A percentile compares a stretch with the other conserved stretches of the same genome.
Evolutionary conservation across 805 yeast species (phyloP).

Genomic region (Saccharomycopsis fodiens): DNA sequence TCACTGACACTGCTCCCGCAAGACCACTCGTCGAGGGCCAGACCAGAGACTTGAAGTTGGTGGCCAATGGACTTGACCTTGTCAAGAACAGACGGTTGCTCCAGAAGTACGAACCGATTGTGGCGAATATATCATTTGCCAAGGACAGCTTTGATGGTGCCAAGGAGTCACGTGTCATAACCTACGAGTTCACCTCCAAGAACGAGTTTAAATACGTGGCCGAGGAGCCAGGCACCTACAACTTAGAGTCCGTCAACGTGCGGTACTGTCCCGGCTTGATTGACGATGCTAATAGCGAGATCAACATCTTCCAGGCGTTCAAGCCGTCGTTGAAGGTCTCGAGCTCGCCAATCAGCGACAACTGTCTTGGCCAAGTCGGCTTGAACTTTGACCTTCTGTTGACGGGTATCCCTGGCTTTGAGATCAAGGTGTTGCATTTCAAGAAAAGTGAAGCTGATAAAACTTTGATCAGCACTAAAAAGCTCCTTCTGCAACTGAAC

Average conservation of each 20-base stretch:
- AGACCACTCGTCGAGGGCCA: constrained; percentile 17
- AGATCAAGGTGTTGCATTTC: constrained; percentile 53
- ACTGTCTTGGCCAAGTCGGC: constrained; percentile 91
- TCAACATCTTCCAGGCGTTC: constrained; percentile 28
- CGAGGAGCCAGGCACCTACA: constrained; percentile 59
- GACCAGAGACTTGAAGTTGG: constrained; percentile 13
- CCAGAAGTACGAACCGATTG: constrained; percentile 26
- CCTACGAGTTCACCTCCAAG: constrained; percentile 25
- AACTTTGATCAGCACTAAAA: constrained; percentile 31
- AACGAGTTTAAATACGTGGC: constrained; percentile 32
- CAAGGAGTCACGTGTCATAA: constrained; percentile 13
- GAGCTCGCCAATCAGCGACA: constrained; percentile 53
- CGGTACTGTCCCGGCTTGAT: constrained; percentile 61
- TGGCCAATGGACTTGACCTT: constrained; percentile 10
- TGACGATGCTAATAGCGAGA: constrained; percentile 51
- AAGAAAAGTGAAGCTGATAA: constrained; percentile 34
- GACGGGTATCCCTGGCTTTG: constrained; percentile 79
- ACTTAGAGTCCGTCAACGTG: constrained; percentile 46
- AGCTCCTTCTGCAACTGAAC: constrained; percentile 32
- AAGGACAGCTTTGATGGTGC: constrained; percentile 20
- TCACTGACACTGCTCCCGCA: constrained; percentile 29
- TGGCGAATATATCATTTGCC: constrained; percentile 28
- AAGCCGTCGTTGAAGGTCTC: constrained; percentile 38
- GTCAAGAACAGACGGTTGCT: constrained; percentile 6
- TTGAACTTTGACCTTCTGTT: constrained; percentile 61